Conservation (phyloP, 2,329 filamentous ascomycete species). For the Dothistroma pini region DNA sequence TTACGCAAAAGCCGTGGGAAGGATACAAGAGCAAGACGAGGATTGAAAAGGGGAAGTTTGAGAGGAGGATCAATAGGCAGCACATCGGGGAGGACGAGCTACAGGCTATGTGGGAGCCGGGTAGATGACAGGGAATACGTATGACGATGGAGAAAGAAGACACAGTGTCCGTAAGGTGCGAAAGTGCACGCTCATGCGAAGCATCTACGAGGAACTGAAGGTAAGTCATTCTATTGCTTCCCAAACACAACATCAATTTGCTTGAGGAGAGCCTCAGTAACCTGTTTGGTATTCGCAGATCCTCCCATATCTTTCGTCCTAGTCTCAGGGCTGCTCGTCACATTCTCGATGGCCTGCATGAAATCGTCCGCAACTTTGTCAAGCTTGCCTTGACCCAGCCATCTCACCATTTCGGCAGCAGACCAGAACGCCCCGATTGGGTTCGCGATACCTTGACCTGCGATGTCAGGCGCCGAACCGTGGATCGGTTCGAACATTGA, state of each 20-base stretch:
- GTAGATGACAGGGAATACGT: conserved; percentile 4
- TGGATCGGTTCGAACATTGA: conserved; percentile 62
- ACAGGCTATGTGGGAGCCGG: conserved; percentile 10
- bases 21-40: conserved; percentile 45
- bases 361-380: conserved; percentile 54
- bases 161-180: background rate
- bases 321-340: conserved; percentile 50
- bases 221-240: conserved; percentile 17
- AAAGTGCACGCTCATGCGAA: background rate
- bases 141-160: background rate
- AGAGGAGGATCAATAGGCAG: conserved; percentile 30
- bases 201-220: background rate
- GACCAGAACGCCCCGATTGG: conserved; percentile 67
- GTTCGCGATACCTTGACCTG: conserved; percentile 60
- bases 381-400: conserved; percentile 52
- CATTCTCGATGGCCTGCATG: conserved; percentile 59
- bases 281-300: conserved; percentile 52
- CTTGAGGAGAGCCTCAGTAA: conserved; percentile 55
- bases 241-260: conserved; percentile 48
- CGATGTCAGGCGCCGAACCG: conserved; percentile 49
- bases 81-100: conserved; percentile 7
- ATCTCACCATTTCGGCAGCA: conserved; percentile 63
- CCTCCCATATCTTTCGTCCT: conserved; percentile 61
- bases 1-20: conserved; percentile 53
- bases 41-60: conserved; percentile 28